Evolutionary conservation across 164 flowering plant species (phyloP), one percentile per base, ranked within the genome.

Genomic region (Vitis labrusca): DNA sequence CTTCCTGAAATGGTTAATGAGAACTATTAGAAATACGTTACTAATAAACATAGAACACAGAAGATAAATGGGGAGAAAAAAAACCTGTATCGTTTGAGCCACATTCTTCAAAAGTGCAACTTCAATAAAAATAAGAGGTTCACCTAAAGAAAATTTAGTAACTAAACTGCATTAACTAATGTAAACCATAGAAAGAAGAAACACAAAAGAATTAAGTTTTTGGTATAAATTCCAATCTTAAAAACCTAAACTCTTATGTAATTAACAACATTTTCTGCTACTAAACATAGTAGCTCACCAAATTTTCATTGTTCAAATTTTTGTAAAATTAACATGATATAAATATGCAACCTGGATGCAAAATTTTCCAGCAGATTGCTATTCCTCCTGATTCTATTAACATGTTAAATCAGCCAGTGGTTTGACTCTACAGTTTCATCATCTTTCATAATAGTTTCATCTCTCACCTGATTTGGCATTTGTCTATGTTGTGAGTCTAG

Each of bases 81-180:
- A 61, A 10, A 91, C 97, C 90, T 94, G 97, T 76, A 94, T 86
- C 66, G 90, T 86, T 76, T 84, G 87, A 54, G 97, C 97, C 65
- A 89, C 89, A 73, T 83, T 77, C 84, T 85, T 89, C 80, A 88
- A 62, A 60, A 94, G 92, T 56, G 98, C 98, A 81, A 92, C 97
- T 83, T 94, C 98, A 79, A 91, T 94, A 74, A 94, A 94, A 69
- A 94, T 88, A 63, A 92, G 86, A 3, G 98, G 98, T 77, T 94
- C 97, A 69, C 97, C 97, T 94, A 82, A 61, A 81, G 71, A 59
- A 71, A 73, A 69, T 5, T 47, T 16, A n/a, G 50, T 2, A 23
- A 62, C 7, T 59, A 63, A 6, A 16, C 49, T 47, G 9, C 15
- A 61, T 14, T 10, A 19, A 55, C 30, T 59, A 65, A 1, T 16